Evolutionary conservation across 345 rosid species (phyloP), one percentile per base, ranked within the genome.

Genomic region (Eucalyptus cloeziana): DNA sequence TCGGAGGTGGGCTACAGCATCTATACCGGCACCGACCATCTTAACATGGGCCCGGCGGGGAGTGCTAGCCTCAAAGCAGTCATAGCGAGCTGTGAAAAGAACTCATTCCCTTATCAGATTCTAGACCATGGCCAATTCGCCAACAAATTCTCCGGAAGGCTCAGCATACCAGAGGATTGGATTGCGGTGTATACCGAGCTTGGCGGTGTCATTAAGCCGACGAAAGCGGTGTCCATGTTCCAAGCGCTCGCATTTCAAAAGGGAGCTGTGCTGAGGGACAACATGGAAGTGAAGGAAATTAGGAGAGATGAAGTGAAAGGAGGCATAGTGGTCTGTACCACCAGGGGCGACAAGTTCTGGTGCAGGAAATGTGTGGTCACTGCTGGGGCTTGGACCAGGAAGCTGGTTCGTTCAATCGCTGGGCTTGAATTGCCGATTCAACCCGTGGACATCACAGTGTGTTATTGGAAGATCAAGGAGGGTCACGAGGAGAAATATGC

Each of bases 151-250:
- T 91, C 96, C 86, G 94, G 96, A 81, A 88, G 85, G 86, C 37
- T 97, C 31, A 87, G 71, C 71, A 90, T 97, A 49, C 99, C 98
- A 85, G 96, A 95, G 91, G 90, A 91, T 13, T 97, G 98, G 99
- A 86, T 94, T 10, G 99, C 95, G 0, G 93, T 96, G 37, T 89
- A 85, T 8, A 91, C 95, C 4, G 95, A 93, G 45, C 90, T 93
- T 13, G 99, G 98, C 3, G 99, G 99, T 10, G 94, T 96, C 25
- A 92, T 97, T 25, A 97, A 95, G 91, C 97, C 98, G 86, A 96
- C 98, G 2, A 97, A 97, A 88, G 98, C 99, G 2, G 99, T 96
- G 27, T 94, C 98, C 10, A 96, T 96, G 99, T 96, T 94, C 86
- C 99, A 95, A 71, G 91, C 95, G 12, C 92, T 96, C 0, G 99